Evolutionary conservation across 1,284 basidiomycete species (phyloP), one percentile per base, ranked within the genome.

Genomic region (Coniferiporia sulphurascens): DNA sequence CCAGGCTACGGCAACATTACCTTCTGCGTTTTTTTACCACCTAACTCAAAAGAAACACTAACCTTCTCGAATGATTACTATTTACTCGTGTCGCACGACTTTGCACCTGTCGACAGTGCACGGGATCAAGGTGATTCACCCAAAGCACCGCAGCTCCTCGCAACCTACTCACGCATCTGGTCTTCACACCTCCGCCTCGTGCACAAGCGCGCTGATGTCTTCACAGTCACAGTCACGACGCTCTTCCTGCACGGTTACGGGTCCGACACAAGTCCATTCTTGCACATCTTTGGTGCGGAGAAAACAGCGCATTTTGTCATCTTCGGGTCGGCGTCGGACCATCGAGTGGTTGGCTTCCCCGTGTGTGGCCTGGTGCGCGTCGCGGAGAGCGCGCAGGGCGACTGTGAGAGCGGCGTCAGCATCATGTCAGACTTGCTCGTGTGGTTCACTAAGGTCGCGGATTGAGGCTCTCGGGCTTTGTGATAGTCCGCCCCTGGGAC

Each of bases 201-300:
- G 9, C 64, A 65, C 48, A 35, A 38, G n/a, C 43, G 41, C 3
- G 54, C 45, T 8, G 50, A 63, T 45, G 52, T 41, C 22, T 69
- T 68, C 54, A 27, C 46, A 8, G 38, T 67, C 15, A 19, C 50
- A 6, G 48, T 59, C 12, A 62, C 64, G 17, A 55, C 55, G 15
- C 51, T 71, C 10, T 70, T 67, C 59, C 66, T 66, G 9, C 35
- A 64, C 9, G 69, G 69, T 3, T 71, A 65, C 52, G 68, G 70
- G 4, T 57, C 55, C 46, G 60, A 69, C 49, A 58, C 51, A 48
- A 66, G 60, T 10, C 62, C 69, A 17, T 70, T 70, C 51, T 64
- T 8, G 38, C 9, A 41, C 15, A 8, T 4, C 9, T 10, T 41
- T 12, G 38, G 38, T 8, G 12, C 38, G 7, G 15, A 3, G n/a